phyloP scores from a whole-genome alignment of 2,329 filamentous ascomycete species.

The Bipolaris bicolor region DNA sequence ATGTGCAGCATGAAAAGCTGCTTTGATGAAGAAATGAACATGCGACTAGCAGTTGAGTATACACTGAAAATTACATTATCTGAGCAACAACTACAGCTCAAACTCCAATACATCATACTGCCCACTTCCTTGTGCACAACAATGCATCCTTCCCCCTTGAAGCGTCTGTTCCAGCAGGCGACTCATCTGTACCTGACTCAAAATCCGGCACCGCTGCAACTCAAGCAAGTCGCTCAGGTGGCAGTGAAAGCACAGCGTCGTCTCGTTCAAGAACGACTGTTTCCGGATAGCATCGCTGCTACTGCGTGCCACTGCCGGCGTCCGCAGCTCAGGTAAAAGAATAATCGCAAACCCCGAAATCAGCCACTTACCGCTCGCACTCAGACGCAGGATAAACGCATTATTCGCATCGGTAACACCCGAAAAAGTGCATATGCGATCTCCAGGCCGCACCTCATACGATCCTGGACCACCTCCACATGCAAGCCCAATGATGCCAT shows the following conservation, averaged over 20 bases:
- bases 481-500: constrained; percentile 16
- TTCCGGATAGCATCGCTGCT: neutral
- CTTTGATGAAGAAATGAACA: too few species aligned
- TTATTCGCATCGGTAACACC: constrained; percentile 15
- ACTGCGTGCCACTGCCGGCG: neutral
- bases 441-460: constrained; percentile 6
- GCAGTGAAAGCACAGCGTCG: constrained; percentile 21
- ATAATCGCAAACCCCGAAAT: constrained; percentile 18
- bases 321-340: constrained; percentile 11
- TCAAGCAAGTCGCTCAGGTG: constrained; percentile 22
- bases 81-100: neutral
- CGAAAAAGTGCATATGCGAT: constrained; percentile 19
- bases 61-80: neutral
- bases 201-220: constrained; percentile 17
- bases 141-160: constrained; percentile 3
- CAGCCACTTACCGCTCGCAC: constrained; percentile 9
- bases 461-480: constrained; percentile 11
- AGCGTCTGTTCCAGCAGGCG: constrained; percentile 15
- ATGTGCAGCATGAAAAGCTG: too few species aligned
- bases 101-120: constrained; percentile 5
- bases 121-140: constrained; percentile 3
- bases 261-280: neutral
- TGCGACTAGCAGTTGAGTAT: too few species aligned
- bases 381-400: constrained; percentile 11
- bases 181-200: constrained; percentile 15